Percentiles rank a stretch among this genome's conserved stretches.
Evolutionary conservation across 345 rosid species (phyloP).

Genomic region (Aethionema arabicum): DNA sequence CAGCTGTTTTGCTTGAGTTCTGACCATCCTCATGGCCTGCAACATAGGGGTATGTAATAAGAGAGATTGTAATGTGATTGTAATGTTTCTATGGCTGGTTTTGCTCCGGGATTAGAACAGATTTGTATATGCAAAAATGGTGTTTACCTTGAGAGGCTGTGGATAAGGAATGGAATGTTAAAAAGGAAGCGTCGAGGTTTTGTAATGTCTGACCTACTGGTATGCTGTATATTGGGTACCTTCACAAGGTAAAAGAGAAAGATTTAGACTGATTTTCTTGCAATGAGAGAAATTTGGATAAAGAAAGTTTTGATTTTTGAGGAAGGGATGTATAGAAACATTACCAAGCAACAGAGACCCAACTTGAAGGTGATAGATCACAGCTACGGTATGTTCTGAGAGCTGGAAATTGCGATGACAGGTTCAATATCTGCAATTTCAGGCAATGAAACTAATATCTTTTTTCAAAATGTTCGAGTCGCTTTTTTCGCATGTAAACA

Average conservation of each 20-base stretch:
- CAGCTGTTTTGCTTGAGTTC: conserved; percentile 33
- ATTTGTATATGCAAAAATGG: conserved; percentile 20
- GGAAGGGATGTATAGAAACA: conserved; percentile 12
- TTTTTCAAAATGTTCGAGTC: not conserved
- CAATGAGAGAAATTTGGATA: not conserved
- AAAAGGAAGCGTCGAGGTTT: conserved; percentile 74
- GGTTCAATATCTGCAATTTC: conserved; percentile 49
- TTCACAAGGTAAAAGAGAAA: conserved; percentile 31
- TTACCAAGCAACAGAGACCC: conserved; percentile 90
- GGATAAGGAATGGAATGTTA: conserved; percentile 77
- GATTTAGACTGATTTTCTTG: no score
- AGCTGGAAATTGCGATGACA: conserved; percentile 59
- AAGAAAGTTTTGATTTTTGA: conserved; percentile 2
- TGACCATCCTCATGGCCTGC: conserved; percentile 44
- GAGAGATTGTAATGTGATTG: not conserved
- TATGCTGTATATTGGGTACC: conserved; percentile 93
- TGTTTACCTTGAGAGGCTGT: conserved; percentile 48
- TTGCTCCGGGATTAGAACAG: not conserved
- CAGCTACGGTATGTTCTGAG: conserved; percentile 63
- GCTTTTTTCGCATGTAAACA: not conserved
- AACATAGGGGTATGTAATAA: conserved; percentile 12
- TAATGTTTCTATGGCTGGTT: not conserved
- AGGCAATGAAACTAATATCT: not conserved
- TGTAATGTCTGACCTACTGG: conserved; percentile 71
- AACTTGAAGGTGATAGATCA: conserved; percentile 75